Conservation (phyloP, 129 eudicot species). For the Rutidosis leptorrhynchoides region DNA sequence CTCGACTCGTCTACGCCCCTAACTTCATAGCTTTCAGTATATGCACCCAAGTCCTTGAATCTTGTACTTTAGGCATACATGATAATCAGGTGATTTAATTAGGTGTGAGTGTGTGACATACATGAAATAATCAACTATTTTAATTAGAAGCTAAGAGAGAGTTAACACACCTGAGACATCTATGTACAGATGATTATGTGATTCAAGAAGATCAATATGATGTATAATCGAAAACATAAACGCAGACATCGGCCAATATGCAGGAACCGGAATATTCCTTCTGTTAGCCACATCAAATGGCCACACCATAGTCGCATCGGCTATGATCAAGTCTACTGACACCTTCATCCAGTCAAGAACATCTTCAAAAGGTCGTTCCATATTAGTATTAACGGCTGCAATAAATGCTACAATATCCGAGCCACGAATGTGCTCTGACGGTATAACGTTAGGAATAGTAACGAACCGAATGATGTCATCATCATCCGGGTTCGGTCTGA, state of each 20-base stretch:
- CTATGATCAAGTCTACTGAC: slow-evolving; percentile 38
- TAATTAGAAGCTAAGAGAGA: neutral
- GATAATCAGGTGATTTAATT: too few relatives aligned
- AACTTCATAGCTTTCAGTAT: too few relatives aligned
- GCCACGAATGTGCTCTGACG: slow-evolving; percentile 54
- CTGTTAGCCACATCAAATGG: slow-evolving; percentile 37
- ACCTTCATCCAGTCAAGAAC: slow-evolving; percentile 33
- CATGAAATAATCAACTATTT: too few relatives aligned
- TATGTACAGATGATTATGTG: slow-evolving; percentile 33
- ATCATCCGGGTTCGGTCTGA: slow-evolving; percentile 26
- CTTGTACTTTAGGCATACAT: too few relatives aligned
- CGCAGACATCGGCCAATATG: slow-evolving; percentile 51
- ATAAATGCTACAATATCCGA: slow-evolving; percentile 32
- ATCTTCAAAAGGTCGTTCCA: slow-evolving; percentile 48
- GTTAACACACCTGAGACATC: slow-evolving; percentile 36
- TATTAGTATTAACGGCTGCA: slow-evolving; percentile 33
- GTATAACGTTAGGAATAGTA: slow-evolving; percentile 63
- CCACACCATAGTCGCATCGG: slow-evolving; percentile 46
- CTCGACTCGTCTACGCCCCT: too few relatives aligned
- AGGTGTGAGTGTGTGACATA: too few relatives aligned
- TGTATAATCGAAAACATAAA: slow-evolving; percentile 36
- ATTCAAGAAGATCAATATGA: slow-evolving; percentile 41
- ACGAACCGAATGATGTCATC: slow-evolving; percentile 33
- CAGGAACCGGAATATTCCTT: slow-evolving; percentile 62
- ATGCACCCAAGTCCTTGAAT: too few relatives aligned